These are phyloP conservation scores for Suhomyces sp. DNA, from an alignment of 805 yeast species.

Conservation along the genomic window DNA sequence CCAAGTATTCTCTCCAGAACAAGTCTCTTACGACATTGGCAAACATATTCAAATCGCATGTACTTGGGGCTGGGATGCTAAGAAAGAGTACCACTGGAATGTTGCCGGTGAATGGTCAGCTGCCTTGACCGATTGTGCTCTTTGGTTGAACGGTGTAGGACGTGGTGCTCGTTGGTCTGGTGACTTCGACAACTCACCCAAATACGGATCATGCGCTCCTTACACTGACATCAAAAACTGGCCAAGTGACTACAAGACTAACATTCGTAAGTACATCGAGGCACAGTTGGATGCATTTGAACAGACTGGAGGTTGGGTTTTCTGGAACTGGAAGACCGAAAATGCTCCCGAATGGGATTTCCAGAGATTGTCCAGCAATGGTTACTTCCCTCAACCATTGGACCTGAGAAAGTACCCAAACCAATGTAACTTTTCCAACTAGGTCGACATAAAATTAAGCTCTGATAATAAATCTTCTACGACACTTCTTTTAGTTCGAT, in stretches of 20 bases:
- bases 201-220: constrained; percentile 60
- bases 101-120: constrained; percentile 73
- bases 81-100: constrained; percentile 65
- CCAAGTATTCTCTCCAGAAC: constrained; percentile 71
- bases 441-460: neutral
- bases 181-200: constrained; percentile 38
- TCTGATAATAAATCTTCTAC: neutral
- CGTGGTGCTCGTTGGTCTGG: constrained; percentile 82
- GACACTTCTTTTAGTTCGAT: neutral
- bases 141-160: constrained; percentile 85
- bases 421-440: constrained; percentile 51
- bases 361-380: constrained; percentile 51
- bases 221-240: constrained; percentile 42
- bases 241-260: constrained; percentile 53
- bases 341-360: constrained; percentile 83
- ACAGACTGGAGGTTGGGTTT: constrained; percentile 79
- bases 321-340: constrained; percentile 95
- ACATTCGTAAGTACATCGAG: constrained; percentile 72
- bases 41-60: constrained; percentile 51
- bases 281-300: constrained; percentile 86
- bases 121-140: constrained; percentile 88
- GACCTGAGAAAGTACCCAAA: constrained; percentile 63
- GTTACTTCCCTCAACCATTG: constrained; percentile 80
- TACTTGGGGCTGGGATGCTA: constrained; percentile 26
- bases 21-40: constrained; percentile 57